Conservation (phyloP, 78 protist species). For the Pelomyxa schiedti region DNA sequence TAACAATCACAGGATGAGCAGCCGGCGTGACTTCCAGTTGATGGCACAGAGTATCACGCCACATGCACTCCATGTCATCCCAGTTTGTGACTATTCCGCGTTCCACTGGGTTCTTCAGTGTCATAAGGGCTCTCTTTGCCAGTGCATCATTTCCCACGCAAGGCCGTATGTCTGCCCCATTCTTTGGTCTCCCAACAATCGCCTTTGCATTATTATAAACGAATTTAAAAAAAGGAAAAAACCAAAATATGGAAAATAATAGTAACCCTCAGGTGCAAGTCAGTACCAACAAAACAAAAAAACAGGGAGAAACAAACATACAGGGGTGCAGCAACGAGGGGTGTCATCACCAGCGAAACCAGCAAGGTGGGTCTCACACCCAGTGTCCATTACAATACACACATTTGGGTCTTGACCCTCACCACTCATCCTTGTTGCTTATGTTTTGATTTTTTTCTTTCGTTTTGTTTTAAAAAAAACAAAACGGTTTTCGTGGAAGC, state of each 20-base stretch:
- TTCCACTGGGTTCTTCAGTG: conserved; percentile 85
- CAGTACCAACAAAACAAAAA: no score
- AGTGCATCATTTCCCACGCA: conserved; percentile 89
- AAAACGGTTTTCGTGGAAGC: no score
- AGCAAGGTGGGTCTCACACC: conserved; percentile 92
- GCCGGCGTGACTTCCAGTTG: conserved; percentile 86
- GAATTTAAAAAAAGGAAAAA: no score
- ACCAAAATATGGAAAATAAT: no score
- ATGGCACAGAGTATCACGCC: conserved; percentile 93
- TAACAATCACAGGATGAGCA: conserved; percentile 90
- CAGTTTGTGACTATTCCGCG: conserved; percentile 91
- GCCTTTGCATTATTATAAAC: conserved; percentile 63
- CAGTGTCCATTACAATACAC: conserved; percentile 89
- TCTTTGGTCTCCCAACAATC: conserved; percentile 26
- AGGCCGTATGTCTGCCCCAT: conserved; percentile 57
- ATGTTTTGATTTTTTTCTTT: no score
- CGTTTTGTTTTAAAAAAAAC: no score
- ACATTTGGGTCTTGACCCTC: no score
- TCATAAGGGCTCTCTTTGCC: conserved; percentile 68
- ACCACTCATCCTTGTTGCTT: no score
- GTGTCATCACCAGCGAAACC: conserved; percentile 89
- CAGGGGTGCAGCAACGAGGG: no score
- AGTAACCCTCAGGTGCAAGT: no score
- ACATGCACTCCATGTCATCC: conserved; percentile 81
- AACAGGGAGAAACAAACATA: no score